Percentiles rank a stretch among this genome's conserved stretches.
Evolutionary conservation across 2,329 filamentous ascomycete genomes (phyloP).

Genomic region (Botrytis cinerea): DNA sequence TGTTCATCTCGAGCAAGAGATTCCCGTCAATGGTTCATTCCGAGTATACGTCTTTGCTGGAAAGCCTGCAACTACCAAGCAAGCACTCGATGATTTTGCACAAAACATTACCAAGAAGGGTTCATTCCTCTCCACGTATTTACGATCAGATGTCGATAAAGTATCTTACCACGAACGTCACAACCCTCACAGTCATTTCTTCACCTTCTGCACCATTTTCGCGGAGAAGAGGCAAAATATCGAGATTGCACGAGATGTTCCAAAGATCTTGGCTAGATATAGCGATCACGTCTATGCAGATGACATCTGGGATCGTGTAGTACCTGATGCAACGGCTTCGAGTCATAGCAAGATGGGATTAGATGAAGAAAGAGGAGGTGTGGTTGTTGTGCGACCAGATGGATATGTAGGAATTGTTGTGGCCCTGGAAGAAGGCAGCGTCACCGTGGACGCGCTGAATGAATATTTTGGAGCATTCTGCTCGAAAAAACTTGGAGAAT

Average conservation of each 20-base stretch:
- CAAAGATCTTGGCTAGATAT: constrained; percentile 71
- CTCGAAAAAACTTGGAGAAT: constrained; percentile 57
- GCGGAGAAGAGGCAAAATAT: constrained; percentile 67
- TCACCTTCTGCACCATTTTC: constrained; percentile 76
- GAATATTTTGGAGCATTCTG: constrained; percentile 77
- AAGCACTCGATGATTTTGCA: constrained; percentile 71
- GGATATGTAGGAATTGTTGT: constrained; percentile 82
- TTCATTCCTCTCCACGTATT: constrained; percentile 72
- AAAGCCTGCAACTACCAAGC: constrained; percentile 56
- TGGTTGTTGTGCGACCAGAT: constrained; percentile 83
- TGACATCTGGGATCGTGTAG: constrained; percentile 71
- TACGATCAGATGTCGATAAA: constrained; percentile 58
- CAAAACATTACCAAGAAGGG: constrained; percentile 61
- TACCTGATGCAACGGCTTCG: constrained; percentile 68
- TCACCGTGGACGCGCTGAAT: constrained; percentile 80
- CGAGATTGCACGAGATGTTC: constrained; percentile 71
- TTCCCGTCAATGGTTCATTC: constrained; percentile 86
- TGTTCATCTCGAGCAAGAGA: constrained; percentile 85
- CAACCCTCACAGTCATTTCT: constrained; percentile 83
- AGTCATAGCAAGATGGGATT: constrained; percentile 89
- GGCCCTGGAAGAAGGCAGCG: constrained; percentile 71
- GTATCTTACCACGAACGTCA: constrained; percentile 78
- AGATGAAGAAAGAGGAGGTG: constrained; percentile 69
- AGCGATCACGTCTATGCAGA: constrained; percentile 84
- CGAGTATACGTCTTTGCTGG: constrained; percentile 87